phyloP scores from a whole-genome alignment of 306 rosid genomes.

The Begonia loranthoides region DNA sequence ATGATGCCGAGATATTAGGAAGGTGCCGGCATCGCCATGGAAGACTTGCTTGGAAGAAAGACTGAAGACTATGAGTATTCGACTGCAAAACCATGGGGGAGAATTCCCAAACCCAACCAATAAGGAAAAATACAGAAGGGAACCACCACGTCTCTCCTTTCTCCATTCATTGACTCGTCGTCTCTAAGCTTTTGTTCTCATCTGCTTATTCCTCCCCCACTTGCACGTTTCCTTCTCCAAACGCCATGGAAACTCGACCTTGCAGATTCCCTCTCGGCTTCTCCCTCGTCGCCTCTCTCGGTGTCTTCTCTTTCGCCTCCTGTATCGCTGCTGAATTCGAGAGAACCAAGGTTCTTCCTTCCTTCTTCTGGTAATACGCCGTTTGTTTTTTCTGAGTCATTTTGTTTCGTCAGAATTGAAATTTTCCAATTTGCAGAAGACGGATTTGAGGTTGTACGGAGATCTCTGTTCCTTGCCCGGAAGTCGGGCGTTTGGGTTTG shows the following conservation, averaged over 20 bases:
- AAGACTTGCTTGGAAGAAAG: too few relatives aligned
- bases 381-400: background rate
- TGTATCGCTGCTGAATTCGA: slow-evolving; percentile 57
- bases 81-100: too few relatives aligned
- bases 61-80: too few relatives aligned
- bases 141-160: too few relatives aligned
- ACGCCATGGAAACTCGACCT: slow-evolving; percentile 43
- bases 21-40: too few relatives aligned
- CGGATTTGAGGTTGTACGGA: slow-evolving; percentile 60
- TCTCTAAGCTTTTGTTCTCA: too few relatives aligned
- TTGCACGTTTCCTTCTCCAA: too few relatives aligned
- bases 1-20: too few relatives aligned
- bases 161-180: too few relatives aligned
- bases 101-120: too few relatives aligned
- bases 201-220: too few relatives aligned
- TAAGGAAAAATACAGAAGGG: too few relatives aligned
- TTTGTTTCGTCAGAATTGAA: background rate
- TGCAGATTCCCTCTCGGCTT: slow-evolving; percentile 18
- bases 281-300: slow-evolving; percentile 28
- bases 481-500: slow-evolving; percentile 56
- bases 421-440: slow-evolving; percentile 26
- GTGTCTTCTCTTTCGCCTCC: slow-evolving; percentile 40
- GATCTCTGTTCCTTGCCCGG: slow-evolving; percentile 50
- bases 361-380: background rate
- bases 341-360: slow-evolving; percentile 43